Evolutionary conservation across 768 basidiomycete genomes (phyloP), one percentile per base, ranked within the genome.

Genomic region (Lactarius pseudohatsudake): DNA sequence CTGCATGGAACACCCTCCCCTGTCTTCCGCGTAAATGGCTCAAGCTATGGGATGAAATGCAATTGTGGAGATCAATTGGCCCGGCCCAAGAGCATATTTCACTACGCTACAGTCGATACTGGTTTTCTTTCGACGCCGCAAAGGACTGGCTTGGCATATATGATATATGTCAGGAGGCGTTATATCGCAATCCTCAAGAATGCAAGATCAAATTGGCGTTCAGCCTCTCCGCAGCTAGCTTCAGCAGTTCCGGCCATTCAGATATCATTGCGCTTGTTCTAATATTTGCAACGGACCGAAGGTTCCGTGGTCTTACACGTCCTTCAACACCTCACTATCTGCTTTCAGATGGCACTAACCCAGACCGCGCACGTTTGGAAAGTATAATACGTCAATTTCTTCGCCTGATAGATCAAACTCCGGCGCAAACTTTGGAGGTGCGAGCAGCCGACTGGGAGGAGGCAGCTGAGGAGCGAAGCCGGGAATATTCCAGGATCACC

Each of bases 101-200:
- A 5, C 36, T 64, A 9, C 32, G 57, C 10, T 64, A 64, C 10
- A 64, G 63, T 38, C 63, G 34, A 40, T 59, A 64, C 38, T 64
- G 63, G 63, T 45, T 64, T 2, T n/a, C 57, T 1, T 59, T 64
- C 45, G 11, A 64, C 45, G 47, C 36, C 20, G 22, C 57, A 9
- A 34, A 45, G n/a, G 63, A 64, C 22, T 64, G 63, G 63, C 10
- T 53, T 7, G 7, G 11, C 1, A 53, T 64, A 26, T 59, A 59
- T 13, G 11, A 53, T 4, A 34, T 59, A 6, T 58, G 45, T 11
- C 63, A 55, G 18, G 6, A 40, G 38, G 45, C 36, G 11, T n/a
- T 4, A 34, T 13, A 20, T 22, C 9, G 20, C 3, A n/a, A 40
- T 20, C 8, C 13, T 53, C 63, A 50, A 32, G 26, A 50, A 34